Percentiles rank a stretch among this genome's conserved stretches.
These are phyloP conservation scores for Tardiomyces digboiensis DNA, from an alignment of 1,139 yeast genomes.

Conservation along the genomic window DNA sequence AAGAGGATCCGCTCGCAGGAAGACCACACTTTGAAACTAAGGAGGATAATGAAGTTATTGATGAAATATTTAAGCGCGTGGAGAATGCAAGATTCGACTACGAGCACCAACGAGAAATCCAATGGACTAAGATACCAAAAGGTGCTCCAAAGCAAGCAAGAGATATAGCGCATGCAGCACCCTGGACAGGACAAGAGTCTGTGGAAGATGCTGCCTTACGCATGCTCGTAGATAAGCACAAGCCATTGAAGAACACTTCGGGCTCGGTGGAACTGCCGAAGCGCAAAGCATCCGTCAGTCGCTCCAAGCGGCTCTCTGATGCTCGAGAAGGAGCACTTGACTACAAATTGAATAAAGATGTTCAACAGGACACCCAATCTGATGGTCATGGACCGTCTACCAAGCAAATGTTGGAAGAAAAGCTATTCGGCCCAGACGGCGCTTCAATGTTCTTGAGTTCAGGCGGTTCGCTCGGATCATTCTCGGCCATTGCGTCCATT, in stretches of 20 bases:
- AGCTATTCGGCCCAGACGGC: not conserved
- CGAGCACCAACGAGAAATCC: constrained; percentile 31
- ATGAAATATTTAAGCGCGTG: constrained; percentile 13
- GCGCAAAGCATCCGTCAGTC: constrained; percentile 9
- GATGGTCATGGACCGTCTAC: constrained; percentile 5
- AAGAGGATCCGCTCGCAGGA: constrained; percentile 23
- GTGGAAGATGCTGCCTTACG: constrained; percentile 43
- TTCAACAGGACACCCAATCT: constrained; percentile 6
- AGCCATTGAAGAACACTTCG: constrained; percentile 28
- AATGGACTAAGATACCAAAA: constrained; percentile 31
- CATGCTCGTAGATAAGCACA: constrained; percentile 55
- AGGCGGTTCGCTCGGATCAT: not conserved
- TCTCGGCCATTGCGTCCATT: constrained; percentile 38
- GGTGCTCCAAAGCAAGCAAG: constrained; percentile 42
- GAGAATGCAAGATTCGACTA: constrained; percentile 22
- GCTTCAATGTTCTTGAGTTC: constrained; percentile 1
- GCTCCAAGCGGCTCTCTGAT: constrained; percentile 35
- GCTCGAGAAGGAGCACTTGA: constrained; percentile 65
- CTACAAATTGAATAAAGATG: constrained; percentile 41
- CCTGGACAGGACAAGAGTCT: constrained; percentile 66
- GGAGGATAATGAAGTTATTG: constrained; percentile 5
- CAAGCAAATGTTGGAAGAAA: not conserved
- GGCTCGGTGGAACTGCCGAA: constrained; percentile 10
- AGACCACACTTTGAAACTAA: not conserved
- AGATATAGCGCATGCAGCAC: constrained; percentile 43